Percentiles rank a stretch among this genome's conserved stretches.
Evolutionary conservation across 2,329 filamentous ascomycete species (phyloP).

Genomic region (Botrytis squamosa): DNA sequence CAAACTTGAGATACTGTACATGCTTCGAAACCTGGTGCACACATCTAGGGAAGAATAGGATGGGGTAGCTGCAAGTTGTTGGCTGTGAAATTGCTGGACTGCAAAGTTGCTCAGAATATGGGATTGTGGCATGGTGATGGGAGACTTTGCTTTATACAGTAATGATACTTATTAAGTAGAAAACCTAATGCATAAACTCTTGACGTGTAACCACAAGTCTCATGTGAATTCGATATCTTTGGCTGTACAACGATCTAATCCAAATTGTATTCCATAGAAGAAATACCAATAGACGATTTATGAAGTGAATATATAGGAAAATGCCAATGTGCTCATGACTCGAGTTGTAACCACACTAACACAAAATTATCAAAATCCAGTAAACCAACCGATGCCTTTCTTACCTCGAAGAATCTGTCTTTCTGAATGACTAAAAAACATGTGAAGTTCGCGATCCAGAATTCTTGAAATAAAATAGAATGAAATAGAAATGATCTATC

Average conservation of each 20-base stretch:
- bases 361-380: background rate
- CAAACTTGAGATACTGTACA: background rate
- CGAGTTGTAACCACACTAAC: background rate
- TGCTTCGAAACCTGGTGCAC: background rate
- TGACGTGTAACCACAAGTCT: background rate
- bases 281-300: too few species aligned
- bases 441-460: too few species aligned
- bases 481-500: too few species aligned
- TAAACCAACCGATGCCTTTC: background rate
- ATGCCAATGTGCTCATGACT: background rate
- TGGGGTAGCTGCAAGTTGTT: background rate
- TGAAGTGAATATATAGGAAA: too few species aligned
- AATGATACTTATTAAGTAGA: background rate
- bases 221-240: too few species aligned
- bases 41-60: background rate
- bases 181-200: background rate
- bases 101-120: background rate
- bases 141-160: background rate
- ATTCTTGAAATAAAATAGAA: too few species aligned
- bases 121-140: background rate
- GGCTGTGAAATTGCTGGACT: background rate
- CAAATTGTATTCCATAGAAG: background rate
- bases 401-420: fast-evolving
- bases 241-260: background rate
- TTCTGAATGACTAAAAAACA: background rate